Conservation (phyloP, 768 basidiomycete species). For the Lactifluus subvellereus region DNA sequence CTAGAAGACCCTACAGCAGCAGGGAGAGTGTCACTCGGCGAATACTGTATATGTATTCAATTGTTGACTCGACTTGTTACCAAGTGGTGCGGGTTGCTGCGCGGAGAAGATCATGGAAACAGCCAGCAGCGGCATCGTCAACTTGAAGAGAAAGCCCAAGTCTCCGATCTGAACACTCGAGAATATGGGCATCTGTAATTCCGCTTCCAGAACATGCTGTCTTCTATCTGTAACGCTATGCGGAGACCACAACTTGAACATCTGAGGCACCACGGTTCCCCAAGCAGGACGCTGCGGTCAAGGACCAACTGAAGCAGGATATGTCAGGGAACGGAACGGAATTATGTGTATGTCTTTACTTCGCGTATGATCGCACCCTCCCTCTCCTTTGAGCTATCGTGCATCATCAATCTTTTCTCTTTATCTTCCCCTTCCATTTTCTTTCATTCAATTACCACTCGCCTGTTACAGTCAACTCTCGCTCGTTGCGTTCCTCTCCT, state of each 20-base stretch:
- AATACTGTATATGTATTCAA: neutral
- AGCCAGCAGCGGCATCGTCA: neutral
- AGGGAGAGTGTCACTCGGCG: conserved; percentile 6
- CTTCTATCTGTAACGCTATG: neutral
- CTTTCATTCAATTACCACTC: neutral
- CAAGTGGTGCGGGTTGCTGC: neutral
- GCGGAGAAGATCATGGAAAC: neutral
- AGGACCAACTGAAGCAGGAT: neutral
- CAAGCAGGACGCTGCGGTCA: neutral
- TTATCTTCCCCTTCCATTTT: neutral
- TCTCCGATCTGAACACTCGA: neutral
- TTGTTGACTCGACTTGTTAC: neutral
- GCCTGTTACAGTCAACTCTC: neutral
- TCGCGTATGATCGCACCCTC: neutral
- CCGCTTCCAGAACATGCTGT: conserved; percentile 3
- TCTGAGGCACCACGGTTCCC: conserved; percentile 16
- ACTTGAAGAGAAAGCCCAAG: conserved; percentile 4
- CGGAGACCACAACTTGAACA: neutral
- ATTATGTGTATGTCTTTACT: conserved; percentile 16
- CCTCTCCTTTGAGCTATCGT: neutral
- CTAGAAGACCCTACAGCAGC: neutral
- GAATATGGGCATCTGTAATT: conserved; percentile 17
- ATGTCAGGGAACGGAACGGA: neutral
- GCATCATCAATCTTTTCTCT: conserved; percentile 2
- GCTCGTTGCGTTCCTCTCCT: neutral